Evolutionary conservation across 306 rosid species (phyloP), one percentile per base, ranked within the genome.

Genomic region (Vicia faba): DNA sequence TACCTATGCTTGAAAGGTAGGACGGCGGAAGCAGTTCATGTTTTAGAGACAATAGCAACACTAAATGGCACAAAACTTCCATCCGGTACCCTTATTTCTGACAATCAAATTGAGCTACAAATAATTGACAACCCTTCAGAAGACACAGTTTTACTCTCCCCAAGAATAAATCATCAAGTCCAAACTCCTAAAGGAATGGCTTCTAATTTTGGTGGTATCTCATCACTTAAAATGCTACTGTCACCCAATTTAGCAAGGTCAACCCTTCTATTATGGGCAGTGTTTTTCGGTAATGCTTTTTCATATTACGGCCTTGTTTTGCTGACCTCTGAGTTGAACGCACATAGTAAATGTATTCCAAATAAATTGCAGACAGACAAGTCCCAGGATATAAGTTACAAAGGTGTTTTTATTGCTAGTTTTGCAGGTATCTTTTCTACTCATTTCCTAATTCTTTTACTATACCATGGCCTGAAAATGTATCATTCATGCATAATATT

Each of bases 301-400:
- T 88, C 97, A 50, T 93, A 93, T 76, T 93, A 93, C 54, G 99
- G 99, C 78, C 96, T 93, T 33, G 96, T 93, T 81, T 84, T 93
- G 85, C 75, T 93, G 85, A 93, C 99, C 70, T 72, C 99, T 68
- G 91, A 87, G 80, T 79, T 88, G 83, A 90, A 74, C 66, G 79
- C 88, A 49, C 77, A 61, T 29, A 77, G 83, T 77, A 81, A 77
- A 85, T 93, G 97, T 66, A 28, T 13, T 36, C 73, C 83, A 36
- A 64, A 69, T 53, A 16, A 74, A 35, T 50, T 75, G 78, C 83
- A 73, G 75, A 71, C 83, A 43, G 81, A 80, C 20, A 69, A 78
- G 62, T 72, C 78, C 28, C 83, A 61, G 75, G 89, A 71, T 39
- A 20, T 88, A 70, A 82, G 75, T 73, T 93, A 90, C 77, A 67